These are phyloP conservation scores for Jasminum sambac DNA, from an alignment of 257 asterid genomes.

Conservation along the genomic window DNA sequence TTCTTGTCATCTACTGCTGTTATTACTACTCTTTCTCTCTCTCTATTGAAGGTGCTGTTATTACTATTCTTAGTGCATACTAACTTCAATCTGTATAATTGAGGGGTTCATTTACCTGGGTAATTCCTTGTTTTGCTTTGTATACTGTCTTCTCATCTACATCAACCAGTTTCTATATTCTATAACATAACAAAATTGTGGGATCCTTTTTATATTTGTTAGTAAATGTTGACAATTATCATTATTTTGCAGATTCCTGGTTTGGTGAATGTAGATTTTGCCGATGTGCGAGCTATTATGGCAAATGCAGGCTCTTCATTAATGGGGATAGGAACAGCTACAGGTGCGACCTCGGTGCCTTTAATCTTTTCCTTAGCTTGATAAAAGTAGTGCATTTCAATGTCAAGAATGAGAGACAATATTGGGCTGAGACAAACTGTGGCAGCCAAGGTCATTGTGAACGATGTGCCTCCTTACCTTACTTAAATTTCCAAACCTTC, in stretches of 20 bases:
- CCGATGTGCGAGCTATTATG: conserved; percentile 97
- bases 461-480: conserved; percentile 5
- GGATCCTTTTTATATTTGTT: conserved; percentile 19
- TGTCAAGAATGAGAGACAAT: not conserved
- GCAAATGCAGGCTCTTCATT: conserved; percentile 91
- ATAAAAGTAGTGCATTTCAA: conserved; percentile 1
- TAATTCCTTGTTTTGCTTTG: not conserved
- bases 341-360: conserved; percentile 53
- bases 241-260: conserved; percentile 80
- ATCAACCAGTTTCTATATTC: no score
- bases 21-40: no score
- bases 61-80: not conserved
- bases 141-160: not conserved
- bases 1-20: not conserved
- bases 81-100: not conserved
- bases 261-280: conserved; percentile 93
- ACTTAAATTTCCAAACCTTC: not conserved
- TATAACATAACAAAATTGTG: not conserved
- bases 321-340: conserved; percentile 97
- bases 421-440: not conserved
- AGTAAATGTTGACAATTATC: conserved; percentile 10
- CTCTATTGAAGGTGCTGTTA: no score
- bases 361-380: not conserved
- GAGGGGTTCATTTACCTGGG: conserved; percentile 5
- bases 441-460: not conserved